These are phyloP conservation scores for Raphanus sativus DNA, from an alignment of 345 rosid genomes.

Conservation along the genomic window DNA sequence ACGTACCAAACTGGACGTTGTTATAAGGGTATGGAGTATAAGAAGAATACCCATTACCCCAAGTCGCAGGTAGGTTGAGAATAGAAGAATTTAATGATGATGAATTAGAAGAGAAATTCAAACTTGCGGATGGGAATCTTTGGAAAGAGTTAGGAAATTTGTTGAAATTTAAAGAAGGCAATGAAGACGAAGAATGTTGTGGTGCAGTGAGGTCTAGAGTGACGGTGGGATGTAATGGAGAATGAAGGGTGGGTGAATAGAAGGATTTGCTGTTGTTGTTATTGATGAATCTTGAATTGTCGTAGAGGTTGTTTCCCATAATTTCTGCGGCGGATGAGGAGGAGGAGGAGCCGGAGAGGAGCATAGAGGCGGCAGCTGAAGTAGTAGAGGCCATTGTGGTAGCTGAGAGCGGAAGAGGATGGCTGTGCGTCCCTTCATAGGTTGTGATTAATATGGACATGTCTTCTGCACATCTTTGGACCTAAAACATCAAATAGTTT, in stretches of 20 bases:
- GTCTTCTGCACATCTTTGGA: slow-evolving; percentile 74
- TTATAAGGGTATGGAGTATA: slow-evolving; percentile 37
- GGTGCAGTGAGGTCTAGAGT: slow-evolving; percentile 80
- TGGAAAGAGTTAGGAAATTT: slow-evolving; percentile 43
- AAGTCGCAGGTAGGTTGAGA: slow-evolving; percentile 42
- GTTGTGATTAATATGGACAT: slow-evolving; percentile 78
- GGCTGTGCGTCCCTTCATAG: slow-evolving; percentile 79
- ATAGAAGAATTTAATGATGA: slow-evolving; percentile 44
- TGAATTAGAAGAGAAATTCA: slow-evolving; percentile 50
- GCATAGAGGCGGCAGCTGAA: slow-evolving; percentile 80
- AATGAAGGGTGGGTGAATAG: slow-evolving; percentile 43
- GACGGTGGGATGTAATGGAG: slow-evolving; percentile 62
- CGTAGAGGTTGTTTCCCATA: slow-evolving; percentile 55
- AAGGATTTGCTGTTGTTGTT: slow-evolving; percentile 40
- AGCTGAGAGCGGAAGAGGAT: slow-evolving; percentile 69
- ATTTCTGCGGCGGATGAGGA: slow-evolving; percentile 42
- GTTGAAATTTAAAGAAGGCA: slow-evolving; percentile 45
- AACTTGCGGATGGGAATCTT: slow-evolving; percentile 54
- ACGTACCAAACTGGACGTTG: slow-evolving; percentile 36
- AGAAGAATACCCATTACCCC: slow-evolving; percentile 51
- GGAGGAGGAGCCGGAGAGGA: slow-evolving; percentile 67
- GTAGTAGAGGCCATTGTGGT: slow-evolving; percentile 85
- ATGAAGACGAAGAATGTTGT: slow-evolving; percentile 43
- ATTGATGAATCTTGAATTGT: slow-evolving; percentile 46
- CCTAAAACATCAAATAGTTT: slow-evolving; percentile 42